A percentile compares a stretch with the other conserved stretches of the same genome.
phyloP scores from a whole-genome alignment of 208 protist species.

The Wallacemonas collosoma region DNA sequence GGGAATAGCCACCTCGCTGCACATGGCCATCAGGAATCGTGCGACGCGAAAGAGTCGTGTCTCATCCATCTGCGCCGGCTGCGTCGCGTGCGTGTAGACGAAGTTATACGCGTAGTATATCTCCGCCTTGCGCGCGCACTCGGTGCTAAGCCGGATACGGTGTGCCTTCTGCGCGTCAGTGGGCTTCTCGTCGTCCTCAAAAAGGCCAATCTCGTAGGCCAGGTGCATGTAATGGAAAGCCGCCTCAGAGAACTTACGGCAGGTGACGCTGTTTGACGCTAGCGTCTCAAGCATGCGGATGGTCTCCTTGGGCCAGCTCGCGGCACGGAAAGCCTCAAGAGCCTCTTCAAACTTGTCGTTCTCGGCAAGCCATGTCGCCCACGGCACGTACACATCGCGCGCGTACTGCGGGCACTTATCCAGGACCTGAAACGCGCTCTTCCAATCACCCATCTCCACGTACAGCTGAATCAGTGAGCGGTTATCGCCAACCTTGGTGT shows the following conservation, averaged over 20 bases:
- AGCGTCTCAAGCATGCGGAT: slow-evolving; percentile 93
- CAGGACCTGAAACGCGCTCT: slow-evolving; percentile 87
- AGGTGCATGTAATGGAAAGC: slow-evolving; percentile 93
- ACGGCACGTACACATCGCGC: slow-evolving; percentile 95
- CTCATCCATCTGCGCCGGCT: slow-evolving; percentile 89
- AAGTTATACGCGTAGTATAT: slow-evolving; percentile 94
- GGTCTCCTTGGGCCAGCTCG: slow-evolving; percentile 90
- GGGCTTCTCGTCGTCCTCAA: slow-evolving; percentile 64
- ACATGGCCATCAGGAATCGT: slow-evolving; percentile 80
- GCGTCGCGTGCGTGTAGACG: slow-evolving; percentile 86
- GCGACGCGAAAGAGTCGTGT: slow-evolving; percentile 88
- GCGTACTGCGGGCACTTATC: slow-evolving; percentile 80
- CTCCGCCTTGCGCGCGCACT: slow-evolving; percentile 81
- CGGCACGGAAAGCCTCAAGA: slow-evolving; percentile 90
- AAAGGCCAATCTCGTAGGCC: slow-evolving; percentile 76
- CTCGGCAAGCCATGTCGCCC: slow-evolving; percentile 95
- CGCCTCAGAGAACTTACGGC: slow-evolving; percentile 89
- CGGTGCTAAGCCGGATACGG: slow-evolving; percentile 76
- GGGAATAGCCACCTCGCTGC: slow-evolving; percentile 62
- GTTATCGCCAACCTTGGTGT: slow-evolving; percentile 90
- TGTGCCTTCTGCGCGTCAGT: slow-evolving; percentile 55
- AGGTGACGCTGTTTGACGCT: slow-evolving; percentile 92
- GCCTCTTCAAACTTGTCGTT: slow-evolving; percentile 96
- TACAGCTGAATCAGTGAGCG: slow-evolving; percentile 88
- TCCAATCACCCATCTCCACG: slow-evolving; percentile 91